Percentiles rank a stretch among this genome's conserved stretches.
phyloP scores from a whole-genome alignment of 2,329 filamentous ascomycete species.

The Colletotrichum sublineola region DNA sequence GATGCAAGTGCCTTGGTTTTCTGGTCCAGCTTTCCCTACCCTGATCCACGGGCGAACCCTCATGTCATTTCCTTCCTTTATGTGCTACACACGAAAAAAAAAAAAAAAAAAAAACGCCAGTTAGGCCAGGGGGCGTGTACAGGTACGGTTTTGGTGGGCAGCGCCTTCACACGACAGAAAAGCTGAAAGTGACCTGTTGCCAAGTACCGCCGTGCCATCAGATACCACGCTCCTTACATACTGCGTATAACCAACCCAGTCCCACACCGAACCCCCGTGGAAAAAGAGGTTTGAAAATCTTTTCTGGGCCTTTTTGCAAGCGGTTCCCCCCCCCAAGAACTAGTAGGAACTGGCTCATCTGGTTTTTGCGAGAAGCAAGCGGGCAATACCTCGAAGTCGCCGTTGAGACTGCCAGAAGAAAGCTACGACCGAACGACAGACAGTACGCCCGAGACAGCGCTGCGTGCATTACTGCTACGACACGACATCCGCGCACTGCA shows the following conservation, averaged over 20 bases:
- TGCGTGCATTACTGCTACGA: constrained; percentile 2
- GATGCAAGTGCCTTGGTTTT: constrained; percentile 36
- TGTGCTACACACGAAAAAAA: constrained; percentile 2
- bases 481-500: constrained; percentile 27
- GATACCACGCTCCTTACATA: background rate
- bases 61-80: constrained; percentile 27
- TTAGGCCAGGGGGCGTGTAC: constrained; percentile 10
- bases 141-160: constrained; percentile 1
- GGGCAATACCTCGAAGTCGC: constrained; percentile 5
- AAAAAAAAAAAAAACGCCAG: background rate
- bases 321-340: background rate
- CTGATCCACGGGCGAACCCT: constrained; percentile 28
- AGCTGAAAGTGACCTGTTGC: constrained; percentile 25
- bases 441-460: constrained; percentile 25
- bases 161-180: constrained; percentile 17
- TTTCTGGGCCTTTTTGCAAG: constrained; percentile 22
- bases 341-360: background rate
- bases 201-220: constrained; percentile 6
- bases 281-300: constrained; percentile 20
- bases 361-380: background rate
- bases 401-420: constrained; percentile 9
- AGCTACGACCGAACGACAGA: constrained; percentile 13
- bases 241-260: constrained; percentile 35
- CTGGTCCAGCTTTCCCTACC: constrained; percentile 18
- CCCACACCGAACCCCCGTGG: constrained; percentile 15